phyloP scores from a whole-genome alignment of 176 grass and related monocot genomes.

The Stipa capillata region DNA sequence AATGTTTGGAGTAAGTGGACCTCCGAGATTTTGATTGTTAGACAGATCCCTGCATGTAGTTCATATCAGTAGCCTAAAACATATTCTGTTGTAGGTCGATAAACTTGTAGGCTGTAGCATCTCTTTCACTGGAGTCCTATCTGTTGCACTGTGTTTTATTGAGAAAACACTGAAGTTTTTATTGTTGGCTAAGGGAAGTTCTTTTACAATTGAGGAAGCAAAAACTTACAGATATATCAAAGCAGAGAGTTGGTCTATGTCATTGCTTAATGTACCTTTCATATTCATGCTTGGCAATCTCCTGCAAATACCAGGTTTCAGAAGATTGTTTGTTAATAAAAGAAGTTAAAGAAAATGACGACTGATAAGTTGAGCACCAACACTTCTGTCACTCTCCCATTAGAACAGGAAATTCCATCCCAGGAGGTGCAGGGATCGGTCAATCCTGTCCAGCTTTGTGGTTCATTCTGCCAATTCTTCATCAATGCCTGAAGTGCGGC shows the following conservation, averaged over 20 bases:
- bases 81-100: neutral
- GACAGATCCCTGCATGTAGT: conserved; percentile 72
- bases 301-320: conserved; percentile 41
- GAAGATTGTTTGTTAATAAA: neutral
- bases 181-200: neutral
- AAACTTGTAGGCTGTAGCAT: neutral
- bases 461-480: conserved; percentile 55
- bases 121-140: neutral
- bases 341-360: conserved; percentile 3
- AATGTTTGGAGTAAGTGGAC: conserved; percentile 56
- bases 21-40: conserved; percentile 46
- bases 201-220: neutral
- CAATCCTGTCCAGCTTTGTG: conserved; percentile 59
- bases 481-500: conserved; percentile 47
- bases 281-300: conserved; percentile 54
- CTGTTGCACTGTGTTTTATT: neutral
- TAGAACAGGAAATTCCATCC: conserved; percentile 74
- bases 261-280: conserved; percentile 45
- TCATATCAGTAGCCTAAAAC: conserved; percentile 19
- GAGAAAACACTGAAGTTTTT: conserved; percentile 5
- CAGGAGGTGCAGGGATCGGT: conserved; percentile 65
- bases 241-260: conserved; percentile 51
- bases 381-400: conserved; percentile 59
- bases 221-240: conserved; percentile 70
- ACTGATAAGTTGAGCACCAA: conserved; percentile 23